phyloP scores from a whole-genome alignment of 345 rosid species.

The Populus deltoides region DNA sequence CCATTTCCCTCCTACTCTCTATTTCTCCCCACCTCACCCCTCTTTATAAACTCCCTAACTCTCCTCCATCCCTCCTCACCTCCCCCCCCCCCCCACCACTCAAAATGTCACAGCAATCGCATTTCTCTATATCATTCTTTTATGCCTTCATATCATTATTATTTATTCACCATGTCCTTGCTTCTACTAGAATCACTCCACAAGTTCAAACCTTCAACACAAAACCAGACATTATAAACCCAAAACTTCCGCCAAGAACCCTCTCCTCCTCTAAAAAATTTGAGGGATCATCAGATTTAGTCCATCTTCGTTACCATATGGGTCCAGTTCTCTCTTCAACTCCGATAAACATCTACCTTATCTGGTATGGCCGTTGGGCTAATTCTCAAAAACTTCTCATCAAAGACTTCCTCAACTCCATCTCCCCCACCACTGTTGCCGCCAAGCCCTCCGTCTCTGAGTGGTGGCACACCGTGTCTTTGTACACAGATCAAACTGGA shows the following conservation, averaged over 20 bases:
- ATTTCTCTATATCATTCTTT: background rate
- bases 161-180: background rate
- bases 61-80: background rate
- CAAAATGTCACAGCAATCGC: background rate
- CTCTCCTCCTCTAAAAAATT: slow-evolving; percentile 59
- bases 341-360: slow-evolving; percentile 76
- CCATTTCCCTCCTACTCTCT: slow-evolving; percentile 12
- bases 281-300: slow-evolving; percentile 83
- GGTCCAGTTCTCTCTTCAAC: slow-evolving; percentile 91
- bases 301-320: slow-evolving; percentile 95
- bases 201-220: slow-evolving; percentile 37
- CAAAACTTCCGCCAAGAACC: slow-evolving; percentile 64
- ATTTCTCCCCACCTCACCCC: background rate
- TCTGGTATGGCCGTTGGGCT: slow-evolving; percentile 93
- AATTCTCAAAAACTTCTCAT: slow-evolving; percentile 59
- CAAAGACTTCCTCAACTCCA: slow-evolving; percentile 70
- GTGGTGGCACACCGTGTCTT: slow-evolving; percentile 86
- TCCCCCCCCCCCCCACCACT: background rate
- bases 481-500: slow-evolving; percentile 96
- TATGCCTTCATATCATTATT: background rate
- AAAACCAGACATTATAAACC: slow-evolving; percentile 44
- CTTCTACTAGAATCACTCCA: background rate
- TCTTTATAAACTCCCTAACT: background rate
- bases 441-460: slow-evolving; percentile 55
- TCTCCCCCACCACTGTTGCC: slow-evolving; percentile 48